phyloP scores from a whole-genome alignment of 2,329 filamentous ascomycete species.

The Colletotrichum aenigma region DNA sequence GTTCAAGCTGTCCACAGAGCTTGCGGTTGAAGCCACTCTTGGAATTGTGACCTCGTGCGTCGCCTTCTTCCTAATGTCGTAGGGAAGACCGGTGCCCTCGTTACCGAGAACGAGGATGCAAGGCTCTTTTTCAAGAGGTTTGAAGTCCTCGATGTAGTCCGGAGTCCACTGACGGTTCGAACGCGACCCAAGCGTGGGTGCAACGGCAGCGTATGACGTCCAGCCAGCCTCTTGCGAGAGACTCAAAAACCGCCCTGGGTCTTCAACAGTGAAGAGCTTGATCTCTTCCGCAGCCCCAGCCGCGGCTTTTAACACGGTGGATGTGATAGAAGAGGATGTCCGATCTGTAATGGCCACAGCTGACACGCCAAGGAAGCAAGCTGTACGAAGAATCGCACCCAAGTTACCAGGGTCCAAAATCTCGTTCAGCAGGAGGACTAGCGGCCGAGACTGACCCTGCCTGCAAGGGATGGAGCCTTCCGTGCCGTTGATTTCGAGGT shows the following conservation, averaged over 20 bases:
- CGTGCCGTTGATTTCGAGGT: constrained; percentile 73
- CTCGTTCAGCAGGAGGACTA: constrained; percentile 76
- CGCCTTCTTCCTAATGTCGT: constrained; percentile 66
- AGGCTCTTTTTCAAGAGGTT: constrained; percentile 64
- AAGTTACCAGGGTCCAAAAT: constrained; percentile 89
- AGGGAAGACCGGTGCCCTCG: constrained; percentile 77
- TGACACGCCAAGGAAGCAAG: constrained; percentile 88
- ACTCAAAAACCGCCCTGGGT: constrained; percentile 72
- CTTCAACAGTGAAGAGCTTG: constrained; percentile 71
- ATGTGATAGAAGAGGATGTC: constrained; percentile 75
- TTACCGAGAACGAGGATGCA: constrained; percentile 83
- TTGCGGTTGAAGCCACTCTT: constrained; percentile 50
- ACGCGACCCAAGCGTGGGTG: constrained; percentile 39
- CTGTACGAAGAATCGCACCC: constrained; percentile 86
- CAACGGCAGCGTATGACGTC: constrained; percentile 80
- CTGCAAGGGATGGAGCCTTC: constrained; percentile 50
- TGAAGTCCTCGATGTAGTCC: constrained; percentile 50
- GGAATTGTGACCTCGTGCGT: constrained; percentile 72
- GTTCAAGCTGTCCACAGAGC: constrained; percentile 85
- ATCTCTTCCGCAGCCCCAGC: constrained; percentile 86
- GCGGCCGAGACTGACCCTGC: constrained; percentile 61
- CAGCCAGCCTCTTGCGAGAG: constrained; percentile 75
- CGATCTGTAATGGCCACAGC: constrained; percentile 79
- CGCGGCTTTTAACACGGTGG: constrained; percentile 84
- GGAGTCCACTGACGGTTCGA: constrained; percentile 47